Base-by-base conservation (phyloP, 805 yeast genomes). In the Tetrapisispora taiwanensis region DNA sequence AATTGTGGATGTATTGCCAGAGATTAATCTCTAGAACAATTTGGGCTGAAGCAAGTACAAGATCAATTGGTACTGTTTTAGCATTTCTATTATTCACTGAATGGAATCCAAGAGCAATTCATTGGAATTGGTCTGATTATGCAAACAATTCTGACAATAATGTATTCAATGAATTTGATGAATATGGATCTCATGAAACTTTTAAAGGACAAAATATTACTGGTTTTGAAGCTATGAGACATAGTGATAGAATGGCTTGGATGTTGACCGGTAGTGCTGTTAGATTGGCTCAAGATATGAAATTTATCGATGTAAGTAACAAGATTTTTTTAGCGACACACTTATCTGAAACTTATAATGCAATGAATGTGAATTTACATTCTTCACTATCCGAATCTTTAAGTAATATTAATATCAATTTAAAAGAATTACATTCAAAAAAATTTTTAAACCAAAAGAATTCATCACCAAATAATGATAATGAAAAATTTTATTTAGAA, bases 71-170 rank as follows among this genome's bases (percentile, higher is more conserved):
- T 1, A 86, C 96, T 0, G 80, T 88, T 6, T 72, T 84, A 48
- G 89, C 96, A 0, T 85, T 89, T 56, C 63, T 89, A 41, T 67
- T 89, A 15, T 81, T 86, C 53, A 84, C 95, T 0, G 97, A 90
- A 61, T 89, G 97, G 97, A 87, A 88, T 53, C 96, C 96, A 3
- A 69, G 95, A 43, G 95, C 95, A 3, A 87, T 88, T 48, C 96
- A 88, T 61, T 82, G 88, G 81, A 67, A 87, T 51, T 78, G 90
- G 84, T 66, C 79, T 0, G 95, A 89, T 63, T 84, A 86, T 63
- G 95, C 90, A 1, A 81, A 82, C 53, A 63, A 67, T 41, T 70
- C 75, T 0, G 80, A 74, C 15, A 48, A 51, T 27, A 50, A 44
- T 41, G 44, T 43, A 18, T n/a, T 26, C 2, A 36, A 24, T 41